Percentiles rank a stretch among this genome's conserved stretches.
Evolutionary conservation across 495 filamentous ascomycete genomes (phyloP).

Genomic region (Haplographium delicatum): DNA sequence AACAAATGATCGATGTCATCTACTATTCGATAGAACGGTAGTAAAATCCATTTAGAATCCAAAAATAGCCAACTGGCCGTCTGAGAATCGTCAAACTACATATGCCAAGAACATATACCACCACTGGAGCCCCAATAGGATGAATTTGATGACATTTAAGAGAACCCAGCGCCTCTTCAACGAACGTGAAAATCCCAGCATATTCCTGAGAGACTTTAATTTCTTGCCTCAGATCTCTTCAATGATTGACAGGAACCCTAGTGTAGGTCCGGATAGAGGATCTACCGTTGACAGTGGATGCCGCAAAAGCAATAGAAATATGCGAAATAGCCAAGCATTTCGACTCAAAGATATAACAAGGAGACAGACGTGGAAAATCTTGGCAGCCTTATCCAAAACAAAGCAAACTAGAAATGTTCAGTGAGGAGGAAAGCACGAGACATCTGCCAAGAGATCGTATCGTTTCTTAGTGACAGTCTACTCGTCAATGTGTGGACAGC

Average conservation of each 20-base stretch:
- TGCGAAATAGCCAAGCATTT: not conserved
- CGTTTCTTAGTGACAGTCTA: not conserved
- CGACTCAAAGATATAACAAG: not conserved
- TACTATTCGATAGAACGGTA: no score
- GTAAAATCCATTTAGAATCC: not conserved
- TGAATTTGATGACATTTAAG: conserved; percentile 1
- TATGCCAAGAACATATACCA: not conserved
- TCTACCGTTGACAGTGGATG: not conserved
- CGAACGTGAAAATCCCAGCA: not conserved
- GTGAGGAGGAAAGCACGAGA: no score
- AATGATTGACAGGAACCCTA: not conserved
- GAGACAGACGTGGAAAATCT: not conserved
- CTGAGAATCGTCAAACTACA: not conserved
- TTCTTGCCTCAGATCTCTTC: not conserved
- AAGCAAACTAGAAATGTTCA: no score
- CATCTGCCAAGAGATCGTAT: conserved; percentile 1
- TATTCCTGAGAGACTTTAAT: not conserved
- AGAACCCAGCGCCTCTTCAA: not conserved
- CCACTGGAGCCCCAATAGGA: conserved; percentile 1
- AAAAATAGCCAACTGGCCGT: not conserved
- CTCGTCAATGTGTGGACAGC: not conserved
- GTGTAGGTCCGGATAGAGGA: not conserved
- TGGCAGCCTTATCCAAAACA: not conserved
- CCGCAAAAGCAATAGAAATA: no score
- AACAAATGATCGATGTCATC: no score